Evolutionary conservation across 1,139 yeast species (phyloP).

Genomic region (Pichia terricola): DNA sequence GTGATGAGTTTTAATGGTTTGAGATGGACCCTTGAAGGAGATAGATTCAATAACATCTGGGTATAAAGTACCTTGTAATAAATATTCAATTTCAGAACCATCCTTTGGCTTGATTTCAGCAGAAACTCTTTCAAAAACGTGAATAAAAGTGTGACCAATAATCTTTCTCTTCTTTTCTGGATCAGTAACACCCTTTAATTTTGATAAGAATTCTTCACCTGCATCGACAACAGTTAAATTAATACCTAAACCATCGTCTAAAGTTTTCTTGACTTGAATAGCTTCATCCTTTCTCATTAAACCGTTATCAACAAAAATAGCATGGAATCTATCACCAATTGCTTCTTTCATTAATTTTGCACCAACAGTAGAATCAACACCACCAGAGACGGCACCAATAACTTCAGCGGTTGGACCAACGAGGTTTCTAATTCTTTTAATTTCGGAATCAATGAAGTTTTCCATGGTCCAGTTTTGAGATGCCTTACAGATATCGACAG

Average conservation of each 20-base stretch:
- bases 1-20: constrained; percentile 98
- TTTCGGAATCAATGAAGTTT: constrained; percentile 94
- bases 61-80: constrained; percentile 94
- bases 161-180: constrained; percentile 99
- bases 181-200: constrained; percentile 89
- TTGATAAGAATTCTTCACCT: constrained; percentile 73
- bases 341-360: constrained; percentile 98
- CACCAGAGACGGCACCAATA: constrained; percentile 99
- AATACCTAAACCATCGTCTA: constrained; percentile 89
- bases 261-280: constrained; percentile 73
- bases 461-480: constrained; percentile 95
- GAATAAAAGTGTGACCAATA: constrained; percentile 96
- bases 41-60: constrained; percentile 98
- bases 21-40: constrained; percentile 98
- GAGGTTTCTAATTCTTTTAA: constrained; percentile 76
- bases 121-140: constrained; percentile 94
- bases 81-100: constrained; percentile 84
- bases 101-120: constrained; percentile 83
- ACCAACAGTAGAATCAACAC: constrained; percentile 99
- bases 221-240: constrained; percentile 94
- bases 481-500: constrained; percentile 82
- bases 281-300: constrained; percentile 95
- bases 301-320: constrained; percentile 96
- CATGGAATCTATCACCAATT: constrained; percentile 97
- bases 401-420: constrained; percentile 99